A percentile compares a stretch with the other conserved stretches of the same genome.
Evolutionary conservation across 139 green algal genomes (phyloP).

Genomic region (Penium margaritaceum): DNA sequence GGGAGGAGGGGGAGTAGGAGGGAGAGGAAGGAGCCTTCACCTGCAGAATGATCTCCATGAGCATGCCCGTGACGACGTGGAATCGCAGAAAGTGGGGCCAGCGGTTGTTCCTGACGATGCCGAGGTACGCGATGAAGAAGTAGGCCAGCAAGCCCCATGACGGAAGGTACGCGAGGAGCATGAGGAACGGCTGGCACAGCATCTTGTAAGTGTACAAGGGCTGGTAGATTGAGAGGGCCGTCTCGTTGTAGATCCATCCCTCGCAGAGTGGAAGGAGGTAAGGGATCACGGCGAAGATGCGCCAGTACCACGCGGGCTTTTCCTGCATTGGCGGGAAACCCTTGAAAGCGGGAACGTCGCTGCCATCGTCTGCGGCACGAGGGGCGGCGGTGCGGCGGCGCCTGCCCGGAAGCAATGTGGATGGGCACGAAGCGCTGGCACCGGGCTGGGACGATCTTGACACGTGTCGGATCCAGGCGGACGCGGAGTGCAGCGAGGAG

Average conservation of each 20-base stretch:
- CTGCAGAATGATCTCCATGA: constrained; percentile 47
- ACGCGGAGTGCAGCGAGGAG: no score
- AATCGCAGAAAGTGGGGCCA: constrained; percentile 50
- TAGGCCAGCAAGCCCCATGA: constrained; percentile 44
- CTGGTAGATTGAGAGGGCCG: constrained; percentile 10
- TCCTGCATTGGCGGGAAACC: constrained; percentile 40
- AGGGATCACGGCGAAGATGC: constrained; percentile 34
- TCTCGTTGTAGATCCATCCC: constrained; percentile 35
- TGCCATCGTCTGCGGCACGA: constrained; percentile 4
- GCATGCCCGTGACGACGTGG: constrained; percentile 39
- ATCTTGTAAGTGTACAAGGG: constrained; percentile 15
- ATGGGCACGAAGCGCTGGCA: no score
- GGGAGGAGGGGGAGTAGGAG: no score
- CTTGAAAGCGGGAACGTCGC: constrained; percentile 26
- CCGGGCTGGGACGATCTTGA: no score
- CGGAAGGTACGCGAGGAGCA: constrained; percentile 9
- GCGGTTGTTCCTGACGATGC: constrained; percentile 45
- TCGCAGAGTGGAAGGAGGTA: constrained; percentile 41
- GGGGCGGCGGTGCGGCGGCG: neutral
- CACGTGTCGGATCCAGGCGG: no score
- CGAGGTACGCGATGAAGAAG: constrained; percentile 46
- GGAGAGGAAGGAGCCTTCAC: no score
- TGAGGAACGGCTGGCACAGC: constrained; percentile 26
- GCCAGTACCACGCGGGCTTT: constrained; percentile 36
- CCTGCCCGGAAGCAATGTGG: no score